Conservation (phyloP, 805 yeast species). For the Suhomyces sp. region DNA sequence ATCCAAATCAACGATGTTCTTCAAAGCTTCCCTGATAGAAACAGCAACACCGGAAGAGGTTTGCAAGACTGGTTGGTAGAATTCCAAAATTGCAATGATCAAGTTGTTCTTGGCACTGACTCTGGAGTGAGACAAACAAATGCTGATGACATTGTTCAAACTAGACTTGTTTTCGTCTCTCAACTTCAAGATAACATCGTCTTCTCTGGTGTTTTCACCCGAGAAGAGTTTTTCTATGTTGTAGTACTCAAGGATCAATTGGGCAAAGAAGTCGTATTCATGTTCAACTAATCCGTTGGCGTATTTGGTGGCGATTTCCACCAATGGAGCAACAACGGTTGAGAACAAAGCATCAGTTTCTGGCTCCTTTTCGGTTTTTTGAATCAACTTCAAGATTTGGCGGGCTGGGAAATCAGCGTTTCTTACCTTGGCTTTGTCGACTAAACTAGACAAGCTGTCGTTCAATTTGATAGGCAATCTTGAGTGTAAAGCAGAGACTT, state of each 20-base stretch:
- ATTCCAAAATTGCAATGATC: constrained; percentile 77
- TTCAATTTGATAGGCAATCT: constrained; percentile 82
- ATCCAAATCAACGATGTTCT: constrained; percentile 81
- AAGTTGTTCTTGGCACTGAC: constrained; percentile 91
- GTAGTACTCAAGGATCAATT: constrained; percentile 68
- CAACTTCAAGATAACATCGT: constrained; percentile 79
- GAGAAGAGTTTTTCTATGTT: constrained; percentile 75
- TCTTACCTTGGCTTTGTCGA: constrained; percentile 64
- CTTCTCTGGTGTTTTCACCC: constrained; percentile 76
- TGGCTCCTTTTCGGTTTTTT: constrained; percentile 53
- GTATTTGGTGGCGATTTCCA: constrained; percentile 67
- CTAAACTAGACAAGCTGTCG: constrained; percentile 55
- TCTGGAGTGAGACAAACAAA: constrained; percentile 85
- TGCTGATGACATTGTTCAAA: constrained; percentile 65
- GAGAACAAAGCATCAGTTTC: constrained; percentile 51
- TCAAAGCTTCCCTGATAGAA: constrained; percentile 67
- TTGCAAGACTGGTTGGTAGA: constrained; percentile 77
- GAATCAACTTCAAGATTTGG: constrained; percentile 69
- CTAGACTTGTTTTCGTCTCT: constrained; percentile 86
- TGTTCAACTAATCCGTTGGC: constrained; percentile 76
- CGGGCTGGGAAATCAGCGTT: constrained; percentile 91
- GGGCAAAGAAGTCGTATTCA: constrained; percentile 73
- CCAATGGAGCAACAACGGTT: constrained; percentile 68
- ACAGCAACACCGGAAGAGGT: constrained; percentile 61
- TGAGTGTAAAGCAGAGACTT: constrained; percentile 86